Base-by-base conservation (phyloP, 345 rosid species). In the Eucalyptus curtisii region DNA sequence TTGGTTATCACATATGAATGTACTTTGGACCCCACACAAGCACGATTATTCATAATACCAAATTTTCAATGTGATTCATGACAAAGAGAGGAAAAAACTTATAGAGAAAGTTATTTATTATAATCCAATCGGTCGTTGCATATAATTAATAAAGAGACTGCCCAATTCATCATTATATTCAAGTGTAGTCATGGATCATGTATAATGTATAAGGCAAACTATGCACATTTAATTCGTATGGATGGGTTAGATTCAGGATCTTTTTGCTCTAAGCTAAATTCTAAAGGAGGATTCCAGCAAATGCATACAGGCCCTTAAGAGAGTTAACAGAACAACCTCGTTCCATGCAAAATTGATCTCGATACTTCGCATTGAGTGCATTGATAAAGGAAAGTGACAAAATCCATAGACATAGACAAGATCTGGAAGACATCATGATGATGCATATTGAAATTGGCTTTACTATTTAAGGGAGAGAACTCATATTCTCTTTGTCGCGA, bases 71-170 rank as follows among this genome's bases (percentile, higher is more conserved):
- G 48, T 81, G 86, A 40, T 48, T 81, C 2, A 30, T 52, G 27
- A 52, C 17, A 42, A 1, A 86, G 16, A 33, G n/a, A 86, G 37
- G 17, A n/a, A 86, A 30, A 45, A 40, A 59, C 10, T 59, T 37
- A 37, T 19, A 86, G 40, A 90, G 49, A 81, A 82, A 86, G 80
- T 66, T 25, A 82, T 64, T 92, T 94, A 96, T 97, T 98, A 50
- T 94, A 92, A 87, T 96, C 99, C 49, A 96, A 95, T n/a, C 10
- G 37, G 71, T 10, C 19, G 5, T 64, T 64, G 19, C 71, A 30
- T 12, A n/a, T 4, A n/a, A 3, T 30, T 64, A n/a, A 64, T 64
- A 13, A 64, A 64, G 71, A 64, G 7, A 64, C 5, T 64, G 4
- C 19, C 71, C 4, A 33, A 64, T 37, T n/a, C 19, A 30, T 30